Base-by-base conservation (phyloP, 2,329 filamentous ascomycete genomes). In the Endoconidiophora polonica region DNA sequence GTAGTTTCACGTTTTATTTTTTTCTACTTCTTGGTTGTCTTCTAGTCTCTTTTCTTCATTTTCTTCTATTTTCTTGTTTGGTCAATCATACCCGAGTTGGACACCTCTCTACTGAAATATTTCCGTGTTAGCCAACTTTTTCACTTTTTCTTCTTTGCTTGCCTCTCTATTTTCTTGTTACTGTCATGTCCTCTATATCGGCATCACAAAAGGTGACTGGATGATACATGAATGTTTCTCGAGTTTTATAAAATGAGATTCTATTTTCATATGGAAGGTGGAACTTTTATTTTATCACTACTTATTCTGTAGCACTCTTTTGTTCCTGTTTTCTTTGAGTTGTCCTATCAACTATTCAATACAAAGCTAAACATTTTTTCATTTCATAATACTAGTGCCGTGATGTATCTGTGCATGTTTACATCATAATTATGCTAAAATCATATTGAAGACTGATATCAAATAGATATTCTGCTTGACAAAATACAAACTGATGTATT, bases 81-180 rank as follows among this genome's bases (percentile, higher is more conserved):
- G 46, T 52, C 43, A 43, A 49, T 49, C 50, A 52, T 52, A 52
- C 50, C 50, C 46, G 43, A 49, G 46, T 52, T 52, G 49, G 49
- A 52, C 44, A 41, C 40, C 26, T 42, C 42, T 36, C 46, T 48
- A 40, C 46, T 42, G 46, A 42, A 24, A 16, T 41, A 41, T 44
- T 44, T 39, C 39, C 24, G 26, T 29, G 26, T 29, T 6, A 29
- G 10, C 5, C 26, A 36, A 39, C 20, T 39, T 45, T 50, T 45
- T 16, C 36, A 33, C 20, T 18, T 14, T 50, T 36, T 45, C 43
- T 26, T 39, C 24, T 36, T 26, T 26, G 36, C 22, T 39, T 44
- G 7, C 16, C 39, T 39, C 10, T 16, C 29, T 23, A 16, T 42
- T n/a, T 47, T 47, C 29, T 38, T 43, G 33, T 37, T 44, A 38